Base-by-base conservation (phyloP, 768 basidiomycete genomes). In the Trametes coccinea region DNA sequence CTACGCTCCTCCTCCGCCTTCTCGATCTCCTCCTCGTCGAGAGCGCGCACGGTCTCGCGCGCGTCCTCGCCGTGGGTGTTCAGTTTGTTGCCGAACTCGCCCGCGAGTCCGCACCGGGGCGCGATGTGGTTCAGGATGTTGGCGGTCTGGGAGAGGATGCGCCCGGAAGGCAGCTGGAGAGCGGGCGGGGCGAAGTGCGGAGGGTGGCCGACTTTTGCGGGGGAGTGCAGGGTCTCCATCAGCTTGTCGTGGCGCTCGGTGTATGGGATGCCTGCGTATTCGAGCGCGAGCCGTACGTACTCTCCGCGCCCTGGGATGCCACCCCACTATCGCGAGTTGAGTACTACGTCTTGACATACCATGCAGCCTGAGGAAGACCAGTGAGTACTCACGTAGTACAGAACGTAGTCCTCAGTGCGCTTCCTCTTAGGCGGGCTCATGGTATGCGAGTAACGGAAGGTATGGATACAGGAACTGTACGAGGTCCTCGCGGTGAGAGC, bases 181-280 rank as follows among this genome's bases (percentile, higher is more conserved):
- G 76, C 69, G 2, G 80, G 80, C 13, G 77, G 77, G 5, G 79
- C 79, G 63, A 80, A 78, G 40, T 75, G 71, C 3, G 75, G 72
- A 9, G 74, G 71, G 33, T 59, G 46, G n/a, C 66, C 68, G 45
- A 56, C 46, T 37, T 64, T 67, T 11, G 47, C 31, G 50, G 67
- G 51, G 29, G 66, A 44, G 16, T 63, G 63, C 60, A 73, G 67
- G 22, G 54, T 60, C 6, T 57, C 17, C 11, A 71, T 46, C 29
- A 72, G 53, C 17, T 51, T 64, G 2, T 30, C 5, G 57, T 43
- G 66, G 44, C 64, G 50, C 55, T 78, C 75, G 11, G 61, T 61
- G 67, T 77, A 79, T 4, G 71, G 67, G 5, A 74, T 66, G 1
- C 74, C 73, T 11, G 73, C 72, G 48, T 73, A 71, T 63, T 78